Base-by-base conservation (phyloP, 2,329 filamentous ascomycete species). In the Pseudogymnoascus sp. region DNA sequence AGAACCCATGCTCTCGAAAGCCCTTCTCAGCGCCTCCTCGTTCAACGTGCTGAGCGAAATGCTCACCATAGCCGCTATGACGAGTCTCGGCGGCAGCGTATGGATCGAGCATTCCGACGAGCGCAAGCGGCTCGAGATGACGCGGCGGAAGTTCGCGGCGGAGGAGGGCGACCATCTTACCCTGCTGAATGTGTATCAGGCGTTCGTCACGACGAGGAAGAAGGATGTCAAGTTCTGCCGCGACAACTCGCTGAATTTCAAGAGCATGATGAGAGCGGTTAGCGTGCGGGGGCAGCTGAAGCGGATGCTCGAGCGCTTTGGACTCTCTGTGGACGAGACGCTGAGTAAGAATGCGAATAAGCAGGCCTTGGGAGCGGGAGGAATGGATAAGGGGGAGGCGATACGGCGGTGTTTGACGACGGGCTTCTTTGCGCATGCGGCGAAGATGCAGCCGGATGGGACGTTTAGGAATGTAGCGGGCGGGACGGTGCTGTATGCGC, bases 141-240 rank as follows among this genome's bases (percentile, higher is more conserved):
- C 87, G 29, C 82, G 90, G 56, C 83, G 90, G 59, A 90, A 89
- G 70, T 97, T 97, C 71, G 91, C 93, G 0, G 93, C 88, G 6
- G 91, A 96, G 65, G 93, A 97, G 77, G 95, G 95, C 0, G 95
- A 99, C 70, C 93, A 97, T 70, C 77, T 97, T 24, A 97, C 93
- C 0, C 82, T 97, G 10, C 82, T 97, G 42, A 97, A 99, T 70
- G 89, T 93, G n/a, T 97, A 95, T 72, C 88, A 93, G 72, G 85
- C 91, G 0, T 97, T 97, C 71, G 80, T 93, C 60, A 90, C 87
- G 1, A 89, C 86, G 65, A 93, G 92, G 1, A 88, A 86, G 70
- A 95, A 93, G 72, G 90, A 96, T 65, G 78, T 88, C 1, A 86
- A 87, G 67, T 99, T 96, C 81, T 97, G 93, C 73, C 88, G 90